These are phyloP conservation scores for Volvox reticuliferus DNA, from an alignment of 139 green algal genomes.

Conservation along the genomic window DNA sequence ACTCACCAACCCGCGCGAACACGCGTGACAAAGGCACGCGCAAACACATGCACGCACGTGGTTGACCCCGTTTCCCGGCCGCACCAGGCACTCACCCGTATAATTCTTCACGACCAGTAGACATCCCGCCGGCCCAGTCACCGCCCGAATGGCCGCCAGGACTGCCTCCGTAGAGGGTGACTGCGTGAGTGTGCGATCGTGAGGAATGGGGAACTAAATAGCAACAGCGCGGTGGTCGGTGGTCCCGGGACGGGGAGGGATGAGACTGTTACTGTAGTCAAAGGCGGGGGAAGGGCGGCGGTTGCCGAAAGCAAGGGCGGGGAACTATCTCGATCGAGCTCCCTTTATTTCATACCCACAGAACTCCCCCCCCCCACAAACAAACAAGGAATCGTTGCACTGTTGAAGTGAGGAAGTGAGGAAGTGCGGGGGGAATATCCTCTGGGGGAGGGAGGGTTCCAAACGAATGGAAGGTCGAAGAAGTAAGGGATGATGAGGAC, in stretches of 20 bases:
- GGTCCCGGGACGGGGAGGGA: background rate
- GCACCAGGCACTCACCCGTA: conserved; percentile 67
- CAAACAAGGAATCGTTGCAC: too few species aligned
- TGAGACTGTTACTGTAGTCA: too few species aligned
- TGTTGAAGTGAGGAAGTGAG: background rate
- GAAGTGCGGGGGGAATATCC: background rate
- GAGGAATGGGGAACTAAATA: background rate
- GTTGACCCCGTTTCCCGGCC: too few species aligned
- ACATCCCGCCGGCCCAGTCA: conserved; percentile 75
- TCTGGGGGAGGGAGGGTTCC: too few species aligned
- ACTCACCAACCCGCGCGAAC: too few species aligned
- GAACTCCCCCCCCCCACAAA: too few species aligned
- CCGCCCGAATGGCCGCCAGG: conserved; percentile 82
- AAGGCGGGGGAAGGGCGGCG: too few species aligned
- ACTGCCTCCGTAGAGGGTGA: conserved; percentile 83
- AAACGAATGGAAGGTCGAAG: background rate
- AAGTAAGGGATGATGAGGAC: background rate
- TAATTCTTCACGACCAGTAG: conserved; percentile 94
- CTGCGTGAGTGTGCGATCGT: too few species aligned
- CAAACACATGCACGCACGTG: too few species aligned
- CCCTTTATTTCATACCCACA: background rate
- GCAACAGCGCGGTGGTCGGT: background rate
- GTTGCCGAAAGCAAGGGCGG: too few species aligned
- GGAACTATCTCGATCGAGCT: too few species aligned
- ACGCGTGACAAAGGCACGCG: too few species aligned